phyloP scores from a whole-genome alignment of 495 filamentous ascomycete genomes.

The Aspergillus egyptiacus region DNA sequence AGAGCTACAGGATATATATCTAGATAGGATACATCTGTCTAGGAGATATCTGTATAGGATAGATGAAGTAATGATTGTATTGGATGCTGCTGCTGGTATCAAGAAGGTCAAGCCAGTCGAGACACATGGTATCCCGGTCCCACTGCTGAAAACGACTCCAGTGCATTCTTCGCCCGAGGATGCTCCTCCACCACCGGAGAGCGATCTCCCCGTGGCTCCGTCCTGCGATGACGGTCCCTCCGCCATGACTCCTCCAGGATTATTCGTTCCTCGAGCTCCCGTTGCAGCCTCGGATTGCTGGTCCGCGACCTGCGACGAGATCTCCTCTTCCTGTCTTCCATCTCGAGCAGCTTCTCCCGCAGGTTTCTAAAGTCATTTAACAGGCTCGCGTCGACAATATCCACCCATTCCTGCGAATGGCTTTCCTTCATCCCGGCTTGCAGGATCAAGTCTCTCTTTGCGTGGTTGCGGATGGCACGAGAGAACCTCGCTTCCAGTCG shows the following conservation, averaged over 20 bases:
- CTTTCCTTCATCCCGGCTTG: background rate
- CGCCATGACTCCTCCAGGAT: background rate
- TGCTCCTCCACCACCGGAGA: background rate
- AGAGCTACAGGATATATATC: no score
- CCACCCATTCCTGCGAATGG: background rate
- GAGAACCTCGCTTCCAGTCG: background rate
- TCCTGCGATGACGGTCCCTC: background rate
- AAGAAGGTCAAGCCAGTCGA: background rate
- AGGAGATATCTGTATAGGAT: no score
- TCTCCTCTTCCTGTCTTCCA: background rate
- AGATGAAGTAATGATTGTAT: no score
- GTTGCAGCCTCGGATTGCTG: no score
- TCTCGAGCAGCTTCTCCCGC: conserved; percentile 2
- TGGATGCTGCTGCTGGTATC: no score
- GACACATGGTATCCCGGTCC: conserved; percentile 5
- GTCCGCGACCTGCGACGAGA: background rate
- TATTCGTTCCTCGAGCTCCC: no score
- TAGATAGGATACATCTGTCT: no score
- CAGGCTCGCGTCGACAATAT: background rate
- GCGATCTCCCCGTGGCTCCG: background rate
- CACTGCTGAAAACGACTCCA: conserved; percentile 1
- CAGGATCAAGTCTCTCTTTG: conserved; percentile 2
- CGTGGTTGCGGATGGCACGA: background rate
- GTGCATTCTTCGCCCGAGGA: background rate
- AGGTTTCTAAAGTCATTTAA: background rate